Evolutionary conservation across 768 basidiomycete genomes (phyloP), one percentile per base, ranked within the genome.

Genomic region (Suillus alpinus): DNA sequence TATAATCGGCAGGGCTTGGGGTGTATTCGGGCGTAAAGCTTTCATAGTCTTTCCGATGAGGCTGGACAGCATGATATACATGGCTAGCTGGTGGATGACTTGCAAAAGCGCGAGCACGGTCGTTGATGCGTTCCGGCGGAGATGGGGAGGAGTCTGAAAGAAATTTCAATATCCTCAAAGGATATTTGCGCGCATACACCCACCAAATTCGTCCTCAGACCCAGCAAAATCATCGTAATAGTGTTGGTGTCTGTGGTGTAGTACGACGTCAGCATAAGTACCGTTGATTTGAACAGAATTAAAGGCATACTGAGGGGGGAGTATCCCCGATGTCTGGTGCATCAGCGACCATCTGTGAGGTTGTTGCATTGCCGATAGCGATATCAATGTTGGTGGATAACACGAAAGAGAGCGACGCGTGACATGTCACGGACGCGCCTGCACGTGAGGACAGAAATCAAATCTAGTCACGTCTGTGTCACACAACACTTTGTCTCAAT

Each of bases 111-210:
- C 37, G 53, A 55, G 37, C 39, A 29, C 26, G 53, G 26, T 37
- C 16, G 23, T 23, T 16, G 20, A 37, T 16, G 52, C 65, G 73
- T 49, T 70, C 73, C 36, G 72, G 69, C 5, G 75, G 78, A 37
- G 75, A 77, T 6, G 76, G 69, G 31, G 76, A 76, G 10, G 74
- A 70, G 10, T 71, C 73, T 65, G 60, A 71, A 73, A n/a, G 65
- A 64, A 51, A 72, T 69, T 50, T 71, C 72, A 40, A 63, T 34
- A 2, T 37, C 60, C 51, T 31, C 36, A 47, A 14, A 34, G 31
- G 4, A 32, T 4, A 52, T 9, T 12, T 13, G 20, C 51, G 20
- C 57, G 67, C 73, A 73, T 74, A 78, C 36, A 69, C 63, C 46
- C 66, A 75, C 66, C 64, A 56, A 31, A 58, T 36, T 52, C 47